Evolutionary conservation across 495 filamentous ascomycete species (phyloP), one percentile per base, ranked within the genome.

Genomic region (Choiromyces venosus): DNA sequence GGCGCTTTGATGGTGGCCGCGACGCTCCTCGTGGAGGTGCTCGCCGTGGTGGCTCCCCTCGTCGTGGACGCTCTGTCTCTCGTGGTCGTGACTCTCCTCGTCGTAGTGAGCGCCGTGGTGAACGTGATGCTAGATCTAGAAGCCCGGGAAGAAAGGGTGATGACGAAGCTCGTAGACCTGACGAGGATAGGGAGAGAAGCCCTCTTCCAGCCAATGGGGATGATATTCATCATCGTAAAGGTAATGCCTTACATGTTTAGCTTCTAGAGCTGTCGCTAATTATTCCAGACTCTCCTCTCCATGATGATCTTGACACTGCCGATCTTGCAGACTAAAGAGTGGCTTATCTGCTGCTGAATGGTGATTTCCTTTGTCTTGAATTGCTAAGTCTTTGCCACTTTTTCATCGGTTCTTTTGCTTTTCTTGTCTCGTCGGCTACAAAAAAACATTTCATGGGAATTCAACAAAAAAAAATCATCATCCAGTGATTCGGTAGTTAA

Each of bases 301-400:
- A 97, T 82, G 96, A 99, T 84, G 95, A 99, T 82, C 88, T 99
- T 80, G 95, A 99, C 83, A 94, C 94, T 82, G 95, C 94, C 82
- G 95, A 98, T 79, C 76, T 81, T 68, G 79, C 79, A n/a, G 79
- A 81, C 44, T 81, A 81, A 76, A 75, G 67, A 44, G 71, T 71
- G 9, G 36, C 38, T 10, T 67, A n/a, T 33, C 36, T 67, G 36
- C 38, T 21, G 66, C 38, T 12, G 36, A 37, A 37, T 37, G 36
- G 36, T 37, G 36, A 40, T 67, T 33, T 67, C 36, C 66, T 70
- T 70, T 70, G 37, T 70, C 44, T 67, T 70, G 36, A 46, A 46
- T 44, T 70, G 68, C 68, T 66, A 46, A 39, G 66, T 79, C 69
- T 66, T 72, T 37, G 74, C 68, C 74, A 75, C 76, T 72, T 77